Base-by-base conservation (phyloP, 2,329 filamentous ascomycete species). In the Neofusicoccum cordaticola region DNA sequence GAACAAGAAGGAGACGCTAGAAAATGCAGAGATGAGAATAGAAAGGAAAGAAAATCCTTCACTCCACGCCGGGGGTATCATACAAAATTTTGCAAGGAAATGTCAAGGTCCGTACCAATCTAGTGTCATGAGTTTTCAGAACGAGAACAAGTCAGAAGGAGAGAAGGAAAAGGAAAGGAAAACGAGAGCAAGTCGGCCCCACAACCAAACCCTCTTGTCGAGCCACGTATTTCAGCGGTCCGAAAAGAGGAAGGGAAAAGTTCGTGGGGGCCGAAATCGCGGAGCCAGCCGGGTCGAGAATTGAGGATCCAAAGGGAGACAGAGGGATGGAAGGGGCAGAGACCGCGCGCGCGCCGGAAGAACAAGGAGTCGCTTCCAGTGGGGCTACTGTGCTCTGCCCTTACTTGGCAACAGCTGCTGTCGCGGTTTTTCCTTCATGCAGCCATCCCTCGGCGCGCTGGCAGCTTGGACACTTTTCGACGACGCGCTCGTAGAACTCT, bases 381-480 rank as follows among this genome's bases (percentile, higher is more conserved):
- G 27, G 4, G 27, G 27, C 27, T 31, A 31, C 27, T 5, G 27
- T 31, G 27, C 27, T 31, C 27, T 31, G 27, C 6, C 27, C 27
- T 15, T 11, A 58, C 39, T 58, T 58, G 19, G 53, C 52, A 7
- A 42, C 51, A 34, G 53, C n/a, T 3, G 42, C 31, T n/a, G 56
- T 9, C 11, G 27, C 41, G 4, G 47, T 60, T 22, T n/a, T 37
- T 27, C 7, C 47, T n/a, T 60, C 27, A 13, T 22, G 27, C 42
- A 60, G 22, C 61, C 61, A 63, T 4, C 50, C 48, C 48, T 63
- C 61, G 27, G 61, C 48, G 22, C 48, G 48, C 61, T 45, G 39
- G 48, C 61, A 63, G 41, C 48, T 53, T 39, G 61, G 37, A 45
- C 61, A 63, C 34, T 63, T 63, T n/a, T 63, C 48, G 41, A 34